Base-by-base conservation (phyloP, 2,329 filamentous ascomycete species). In the Penicillium oxalicum region DNA sequence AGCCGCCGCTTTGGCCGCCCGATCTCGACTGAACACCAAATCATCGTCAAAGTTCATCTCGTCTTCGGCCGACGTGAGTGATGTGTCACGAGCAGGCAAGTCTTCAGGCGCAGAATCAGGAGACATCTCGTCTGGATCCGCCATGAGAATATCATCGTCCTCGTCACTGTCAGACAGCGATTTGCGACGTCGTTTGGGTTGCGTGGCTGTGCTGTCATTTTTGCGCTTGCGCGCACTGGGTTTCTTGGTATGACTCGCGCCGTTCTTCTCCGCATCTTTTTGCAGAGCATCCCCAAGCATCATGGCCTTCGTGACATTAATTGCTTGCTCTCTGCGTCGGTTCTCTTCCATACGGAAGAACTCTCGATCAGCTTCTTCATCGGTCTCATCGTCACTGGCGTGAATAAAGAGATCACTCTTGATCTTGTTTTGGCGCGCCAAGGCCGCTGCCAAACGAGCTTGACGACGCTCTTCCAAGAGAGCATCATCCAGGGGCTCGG, bases 311-410 rank as follows among this genome's bases (percentile, higher is more conserved):
- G 72, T 71, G 49, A 81, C 73, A 12, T 73, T 71, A 29, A 72
- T 68, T 27, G 69, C 70, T 44, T 77, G 79, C 41, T 78, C 78
- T 54, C 81, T 76, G 42, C 87, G 76, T 51, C 85, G 75, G 55
- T 78, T 72, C 66, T 84, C 82, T 69, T 96, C 91, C 12, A 80
- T 77, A 2, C 78, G 82, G 68, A 91, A 96, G 70, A 96, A 96
- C 18, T 80, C 82, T 24, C 65, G 74, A 68, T 87, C 81, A 48
- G 81, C 80, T 40, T 90, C 88, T 32, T 79, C 82, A 61, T 95
- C 89, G n/a, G 80, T 84, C 58, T 95, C 90, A 45, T 97, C 93
- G 64, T 97, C 93, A 57, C 86, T 89, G 34, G 85, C 83, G 49
- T 86, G 81, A 44, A 98, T 86, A 60, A 83, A 91, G 35, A 91